A percentile compares a stretch with the other conserved stretches of the same genome.
These are phyloP conservation scores for Rhexocercosporidium sp. DNA, from an alignment of 2,329 filamentous ascomycete genomes.

Conservation along the genomic window DNA sequence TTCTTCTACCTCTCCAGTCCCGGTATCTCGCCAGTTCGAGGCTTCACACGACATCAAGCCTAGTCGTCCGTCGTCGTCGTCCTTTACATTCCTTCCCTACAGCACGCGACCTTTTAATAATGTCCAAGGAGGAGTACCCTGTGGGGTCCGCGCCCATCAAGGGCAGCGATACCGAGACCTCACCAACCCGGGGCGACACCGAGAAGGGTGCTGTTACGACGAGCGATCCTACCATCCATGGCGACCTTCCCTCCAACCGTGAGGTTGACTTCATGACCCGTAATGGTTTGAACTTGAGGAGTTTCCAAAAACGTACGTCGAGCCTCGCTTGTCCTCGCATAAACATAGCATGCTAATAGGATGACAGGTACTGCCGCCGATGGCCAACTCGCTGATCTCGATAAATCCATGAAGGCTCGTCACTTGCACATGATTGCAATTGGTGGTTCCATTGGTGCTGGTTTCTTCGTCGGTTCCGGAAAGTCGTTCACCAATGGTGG, in stretches of 20 bases:
- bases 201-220: slow-evolving; percentile 4
- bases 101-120: background rate
- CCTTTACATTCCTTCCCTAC: slow-evolving; percentile 1
- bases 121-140: slow-evolving; percentile 11
- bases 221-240: background rate
- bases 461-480: slow-evolving; percentile 19
- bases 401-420: slow-evolving; percentile 47
- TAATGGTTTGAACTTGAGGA: slow-evolving; percentile 13
- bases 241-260: background rate
- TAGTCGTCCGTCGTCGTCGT: background rate
- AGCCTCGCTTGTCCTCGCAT: background rate
- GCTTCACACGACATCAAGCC: slow-evolving; percentile 1
- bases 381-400: slow-evolving; percentile 4
- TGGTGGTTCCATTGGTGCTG: slow-evolving; percentile 19
- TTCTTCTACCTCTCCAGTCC: background rate
- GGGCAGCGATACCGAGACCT: slow-evolving; percentile 10
- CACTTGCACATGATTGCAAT: slow-evolving; percentile 69
- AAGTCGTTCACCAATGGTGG: slow-evolving; percentile 8
- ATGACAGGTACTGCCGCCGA: background rate
- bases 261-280: slow-evolving; percentile 17
- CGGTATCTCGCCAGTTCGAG: slow-evolving; percentile 10
- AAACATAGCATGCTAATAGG: background rate
- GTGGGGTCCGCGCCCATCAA: slow-evolving; percentile 4
- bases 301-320: background rate
- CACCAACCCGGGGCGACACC: background rate